Evolutionary conservation across 2,329 filamentous ascomycete genomes (phyloP), one percentile per base, ranked within the genome.

Genomic region (Exserohilum rostratum): DNA sequence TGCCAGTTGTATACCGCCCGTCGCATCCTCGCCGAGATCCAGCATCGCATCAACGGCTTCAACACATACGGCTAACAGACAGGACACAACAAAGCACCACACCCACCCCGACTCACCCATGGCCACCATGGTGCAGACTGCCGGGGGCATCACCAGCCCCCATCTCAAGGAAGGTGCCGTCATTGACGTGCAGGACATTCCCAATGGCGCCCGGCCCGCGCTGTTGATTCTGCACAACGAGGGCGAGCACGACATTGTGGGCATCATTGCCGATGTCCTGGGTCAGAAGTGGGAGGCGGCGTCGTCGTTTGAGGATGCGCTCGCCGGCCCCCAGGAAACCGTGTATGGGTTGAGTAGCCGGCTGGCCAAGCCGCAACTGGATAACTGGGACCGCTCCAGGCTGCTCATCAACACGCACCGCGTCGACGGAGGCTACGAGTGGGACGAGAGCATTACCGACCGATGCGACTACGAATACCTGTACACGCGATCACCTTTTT

Each of bases 401-500:
- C 83, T 91, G 43, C 78, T 87, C 52, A 88, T 95, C 70, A 89
- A 93, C 71, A 87, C 89, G 20, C 89, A 93, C 72, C 90, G 88
- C 69, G 85, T 91, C 58, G 86, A 87, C 65, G 80, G 86, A 50
- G 86, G 64, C 3, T 52, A 72, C 34, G 85, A 86, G 15, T 86
- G 87, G n/a, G 86, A 90, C 62, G 72, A 83, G 34, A 73, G 80
- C 40, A 81, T 92, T 20, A 91, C 87, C 13, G 79, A 84, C 22
- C 76, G 83, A 53, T 93, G 89, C 77, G 90, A 95, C 76, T 95
- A 93, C 76, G 91, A 96, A 72, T 95, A 93, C 64, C 81, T 96
- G 17, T 96, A 95, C 77, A 90, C 89, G 3, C 84, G 87, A 58
- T 81, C 83, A 7, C 84, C 88, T 1, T 90, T 90, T 71, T 87